Evolutionary conservation across 2,329 filamentous ascomycete species (phyloP), one percentile per base, ranked within the genome.

Genomic region (Trichophyton benhamiae): DNA sequence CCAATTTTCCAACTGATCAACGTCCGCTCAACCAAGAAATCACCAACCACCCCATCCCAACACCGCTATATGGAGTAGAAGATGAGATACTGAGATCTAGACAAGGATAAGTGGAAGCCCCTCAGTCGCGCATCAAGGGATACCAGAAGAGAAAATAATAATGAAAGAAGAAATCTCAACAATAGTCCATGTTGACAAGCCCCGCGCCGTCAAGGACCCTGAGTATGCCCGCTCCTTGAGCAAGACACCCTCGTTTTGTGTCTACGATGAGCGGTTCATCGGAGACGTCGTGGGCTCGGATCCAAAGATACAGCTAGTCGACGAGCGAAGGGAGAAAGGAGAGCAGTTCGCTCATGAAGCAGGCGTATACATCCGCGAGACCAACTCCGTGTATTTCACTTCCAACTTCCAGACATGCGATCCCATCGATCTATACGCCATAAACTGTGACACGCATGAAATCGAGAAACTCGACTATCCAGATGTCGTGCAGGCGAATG

Each of bases 331-430:
- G 62, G 73, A 75, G 57, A 65, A 69, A 36, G 66, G 68, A 2
- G 75, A 78, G 46, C 75, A 78, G 0, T 80, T 81, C 59, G 79
- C 78, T 1, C 79, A 82, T 63, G 79, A 81, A 67, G 79, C 79
- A 0, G 67, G 74, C 20, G 66, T 76, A 44, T 76, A 69, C 66
- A 68, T 75, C 7, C 65, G 69, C 2, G 59, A 63, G 3, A 69
- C 65, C 2, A 69, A 72, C 49, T 66, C 66, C 2, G 64, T 76
- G 8, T 76, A 70, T 66, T 69, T 76, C 61, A 76, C 74, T 2
- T 74, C 72, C 65, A 76, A 76, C 58, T 70, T 60, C 59, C 60
- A 60, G n/a, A 63, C 58, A n/a, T 63, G 65, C 30, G 52, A 63
- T 11, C 65, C 64, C 41, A 67, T 69, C 22, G 66, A 69, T 17